phyloP scores from a whole-genome alignment of 2,329 filamentous ascomycete genomes.

The Cadophora luteo-olivacea region DNA sequence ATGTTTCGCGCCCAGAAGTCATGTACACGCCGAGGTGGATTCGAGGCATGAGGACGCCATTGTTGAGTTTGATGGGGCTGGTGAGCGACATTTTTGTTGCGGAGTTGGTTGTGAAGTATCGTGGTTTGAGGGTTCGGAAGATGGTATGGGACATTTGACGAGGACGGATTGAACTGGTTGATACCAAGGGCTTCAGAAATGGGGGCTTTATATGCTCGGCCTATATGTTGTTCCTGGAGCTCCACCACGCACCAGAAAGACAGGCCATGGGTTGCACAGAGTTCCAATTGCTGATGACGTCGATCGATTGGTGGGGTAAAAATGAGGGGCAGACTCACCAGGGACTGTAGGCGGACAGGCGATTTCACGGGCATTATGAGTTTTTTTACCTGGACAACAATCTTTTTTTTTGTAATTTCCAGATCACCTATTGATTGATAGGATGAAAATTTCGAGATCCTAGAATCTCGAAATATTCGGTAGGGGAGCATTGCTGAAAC shows the following conservation, averaged over 20 bases:
- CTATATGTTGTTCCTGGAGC: not conserved
- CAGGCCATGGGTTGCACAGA: too few species aligned
- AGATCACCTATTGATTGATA: too few species aligned
- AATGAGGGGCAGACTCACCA: not conserved
- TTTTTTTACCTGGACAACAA: too few species aligned
- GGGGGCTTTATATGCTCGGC: not conserved
- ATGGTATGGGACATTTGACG: conserved; percentile 11
- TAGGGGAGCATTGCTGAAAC: too few species aligned
- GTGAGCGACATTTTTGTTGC: conserved; percentile 21
- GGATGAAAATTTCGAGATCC: too few species aligned
- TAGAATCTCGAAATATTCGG: too few species aligned
- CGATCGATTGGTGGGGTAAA: conserved; percentile 12
- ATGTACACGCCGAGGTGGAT: conserved; percentile 79
- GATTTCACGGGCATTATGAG: too few species aligned
- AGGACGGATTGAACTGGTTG: not conserved
- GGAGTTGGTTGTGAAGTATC: conserved; percentile 19
- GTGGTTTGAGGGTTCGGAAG: not conserved
- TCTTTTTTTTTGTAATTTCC: too few species aligned
- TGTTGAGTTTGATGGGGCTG: conserved; percentile 58
- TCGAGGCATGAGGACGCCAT: conserved; percentile 71
- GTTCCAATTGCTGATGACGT: conserved; percentile 24
- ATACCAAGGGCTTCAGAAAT: not conserved
- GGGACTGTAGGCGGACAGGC: too few species aligned
- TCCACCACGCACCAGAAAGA: not conserved
- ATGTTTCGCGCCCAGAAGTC: conserved; percentile 67